Evolutionary conservation across 2,329 filamentous ascomycete genomes (phyloP).

Genomic region (Fusarium longipes): DNA sequence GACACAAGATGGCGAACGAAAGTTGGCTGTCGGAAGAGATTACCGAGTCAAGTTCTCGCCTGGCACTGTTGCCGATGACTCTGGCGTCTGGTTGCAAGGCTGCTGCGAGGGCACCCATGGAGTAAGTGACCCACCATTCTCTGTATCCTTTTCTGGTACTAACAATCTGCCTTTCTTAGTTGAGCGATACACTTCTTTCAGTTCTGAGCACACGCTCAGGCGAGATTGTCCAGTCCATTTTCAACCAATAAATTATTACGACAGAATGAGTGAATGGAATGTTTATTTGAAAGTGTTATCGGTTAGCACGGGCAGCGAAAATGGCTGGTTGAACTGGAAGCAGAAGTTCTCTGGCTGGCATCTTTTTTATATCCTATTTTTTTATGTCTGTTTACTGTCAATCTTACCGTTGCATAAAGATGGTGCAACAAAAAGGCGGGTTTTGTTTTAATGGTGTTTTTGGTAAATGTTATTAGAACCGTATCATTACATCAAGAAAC

Average conservation of each 20-base stretch:
- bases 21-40: slow-evolving; percentile 78
- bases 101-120: slow-evolving; percentile 95
- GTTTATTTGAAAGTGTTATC: slow-evolving; percentile 39
- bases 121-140: slow-evolving; percentile 65
- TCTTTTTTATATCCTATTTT: slow-evolving; percentile 32
- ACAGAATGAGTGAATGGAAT: slow-evolving; percentile 37
- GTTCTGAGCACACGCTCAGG: slow-evolving; percentile 80
- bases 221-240: slow-evolving; percentile 82
- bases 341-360: slow-evolving; percentile 20
- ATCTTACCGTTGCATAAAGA: slow-evolving; percentile 15
- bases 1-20: slow-evolving; percentile 53
- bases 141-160: slow-evolving; percentile 27
- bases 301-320: slow-evolving; percentile 42
- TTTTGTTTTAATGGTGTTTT: slow-evolving; percentile 25
- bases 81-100: slow-evolving; percentile 91
- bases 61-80: slow-evolving; percentile 74
- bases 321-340: slow-evolving; percentile 31
- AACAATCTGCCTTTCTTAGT: slow-evolving; percentile 55
- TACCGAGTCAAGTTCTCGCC: slow-evolving; percentile 80
- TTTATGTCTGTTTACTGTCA: not conserved
- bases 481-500: slow-evolving; percentile 7
- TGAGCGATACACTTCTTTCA: slow-evolving; percentile 85
- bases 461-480: slow-evolving; percentile 32
- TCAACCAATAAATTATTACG: slow-evolving; percentile 54
- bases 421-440: slow-evolving; percentile 19